Base-by-base conservation (phyloP, 257 asterid species). In the Leptodermis oblonga region DNA sequence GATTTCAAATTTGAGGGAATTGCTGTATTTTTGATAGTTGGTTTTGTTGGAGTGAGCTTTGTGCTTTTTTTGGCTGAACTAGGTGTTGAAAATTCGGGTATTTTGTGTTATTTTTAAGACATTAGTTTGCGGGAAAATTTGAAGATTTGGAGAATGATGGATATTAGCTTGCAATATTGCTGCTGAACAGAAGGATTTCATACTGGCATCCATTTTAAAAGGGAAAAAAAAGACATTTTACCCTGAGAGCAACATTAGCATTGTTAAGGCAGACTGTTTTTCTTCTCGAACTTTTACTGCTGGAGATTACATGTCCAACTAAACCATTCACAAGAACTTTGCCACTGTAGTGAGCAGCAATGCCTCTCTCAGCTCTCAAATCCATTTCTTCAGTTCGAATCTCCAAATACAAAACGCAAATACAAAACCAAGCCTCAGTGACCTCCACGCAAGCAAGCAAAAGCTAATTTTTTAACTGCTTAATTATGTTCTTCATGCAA, bases 341-440 rank as follows among this genome's bases (percentile, higher is more conserved):
- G 76, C 98, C 97, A 78, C 96, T 89, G 48, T 92, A 92, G 73
- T 92, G 98, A 12, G 97, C 86, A 75, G 91, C 98, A 81, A 92
- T 92, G 79, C 98, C 98, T 79, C 98, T 86, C 78, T 89, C 87
- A 39, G 92, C 96, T 70, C 89, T 92, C 79, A 92, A 80, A 84
- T 92, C 95, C 98, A 92, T 92, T 80, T 87, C 95, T 80, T 92
- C 96, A 5, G 97, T 92, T 76, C 97, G 84, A 65, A 92, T 87
- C 98, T 92, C 86, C 74, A 68, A 2, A 54, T 7, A 3, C n/a
- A n/a, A n/a, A n/a, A n/a, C n/a, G n/a, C n/a, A n/a, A n/a, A n/a
- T n/a, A n/a, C 67, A 67, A 17, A 45, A 37, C 15, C 28, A 30
- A 41, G 52, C 42, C 10, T 30, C 6, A 31, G 11, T 2, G 10